These are phyloP conservation scores for Boletus albobrunnescens DNA, from an alignment of 1,284 basidiomycete genomes.

Conservation along the genomic window DNA sequence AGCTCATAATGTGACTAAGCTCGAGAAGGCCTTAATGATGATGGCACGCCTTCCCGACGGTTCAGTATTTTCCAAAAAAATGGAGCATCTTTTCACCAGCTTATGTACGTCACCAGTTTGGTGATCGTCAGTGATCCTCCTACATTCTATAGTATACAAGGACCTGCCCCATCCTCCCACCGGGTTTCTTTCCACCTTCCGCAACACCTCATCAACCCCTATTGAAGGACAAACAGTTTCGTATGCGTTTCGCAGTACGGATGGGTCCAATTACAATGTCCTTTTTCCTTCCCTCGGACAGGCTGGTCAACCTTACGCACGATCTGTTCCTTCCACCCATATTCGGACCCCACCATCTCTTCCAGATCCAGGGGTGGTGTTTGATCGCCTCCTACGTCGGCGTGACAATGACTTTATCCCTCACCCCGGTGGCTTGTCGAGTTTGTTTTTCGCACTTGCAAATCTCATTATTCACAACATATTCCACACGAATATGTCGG, in stretches of 20 bases:
- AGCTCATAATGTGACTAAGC: constrained; percentile 33
- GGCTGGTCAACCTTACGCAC: constrained; percentile 65
- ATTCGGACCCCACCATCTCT: constrained; percentile 44
- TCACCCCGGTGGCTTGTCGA: constrained; percentile 61
- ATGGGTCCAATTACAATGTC: constrained; percentile 59
- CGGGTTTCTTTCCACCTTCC: constrained; percentile 41
- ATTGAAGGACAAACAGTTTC: constrained; percentile 17
- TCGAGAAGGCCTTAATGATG: constrained; percentile 51
- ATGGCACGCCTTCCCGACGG: constrained; percentile 48
- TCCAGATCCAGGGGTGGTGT: constrained; percentile 67
- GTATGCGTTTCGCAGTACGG: constrained; percentile 52
- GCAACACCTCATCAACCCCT: not conserved
- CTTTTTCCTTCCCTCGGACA: constrained; percentile 53
- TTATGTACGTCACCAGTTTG: constrained; percentile 40
- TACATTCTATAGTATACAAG: constrained; percentile 40
- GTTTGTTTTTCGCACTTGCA: constrained; percentile 75
- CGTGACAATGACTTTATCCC: constrained; percentile 40
- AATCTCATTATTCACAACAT: constrained; percentile 72
- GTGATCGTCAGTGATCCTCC: not conserved
- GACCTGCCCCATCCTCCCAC: constrained; percentile 67
- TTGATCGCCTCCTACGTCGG: constrained; percentile 66
- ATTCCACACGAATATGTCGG: constrained; percentile 58
- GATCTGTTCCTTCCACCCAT: constrained; percentile 58
- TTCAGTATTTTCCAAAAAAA: constrained; percentile 33
- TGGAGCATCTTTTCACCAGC: constrained; percentile 47